Percentiles rank a stretch among this genome's conserved stretches.
Evolutionary conservation across 805 yeast species (phyloP).

Genomic region (Metschnikowia sp.): DNA sequence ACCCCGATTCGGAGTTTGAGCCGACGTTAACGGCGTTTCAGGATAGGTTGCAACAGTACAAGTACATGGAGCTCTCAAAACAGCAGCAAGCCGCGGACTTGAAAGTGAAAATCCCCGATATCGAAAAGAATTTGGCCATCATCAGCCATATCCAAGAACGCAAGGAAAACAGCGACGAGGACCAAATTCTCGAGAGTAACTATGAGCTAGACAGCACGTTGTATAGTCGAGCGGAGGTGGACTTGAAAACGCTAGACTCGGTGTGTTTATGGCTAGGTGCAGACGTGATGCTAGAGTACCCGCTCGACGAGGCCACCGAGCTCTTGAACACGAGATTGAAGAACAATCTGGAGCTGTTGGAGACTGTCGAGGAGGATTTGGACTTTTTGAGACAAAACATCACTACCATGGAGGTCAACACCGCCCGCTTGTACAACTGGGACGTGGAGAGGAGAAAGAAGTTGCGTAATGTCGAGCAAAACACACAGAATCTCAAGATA

Average conservation of each 20-base stretch:
- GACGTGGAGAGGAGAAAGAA: conserved; percentile 73
- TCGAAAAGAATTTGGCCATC: conserved; percentile 76
- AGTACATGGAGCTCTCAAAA: conserved; percentile 72
- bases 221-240: conserved; percentile 76
- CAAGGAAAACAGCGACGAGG: conserved; percentile 33
- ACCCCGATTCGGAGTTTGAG: conserved; percentile 63
- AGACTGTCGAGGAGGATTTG: conserved; percentile 73
- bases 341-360: conserved; percentile 57
- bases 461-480: conserved; percentile 30
- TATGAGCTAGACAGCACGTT: conserved; percentile 93
- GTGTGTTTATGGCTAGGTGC: conserved; percentile 98
- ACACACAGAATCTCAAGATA: conserved; percentile 26
- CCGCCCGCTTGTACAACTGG: conserved; percentile 89
- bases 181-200: conserved; percentile 53
- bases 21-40: conserved; percentile 71
- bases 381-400: conserved; percentile 84
- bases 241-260: conserved; percentile 47
- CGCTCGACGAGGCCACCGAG: conserved; percentile 79
- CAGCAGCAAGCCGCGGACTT: conserved; percentile 49
- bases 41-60: conserved; percentile 84
- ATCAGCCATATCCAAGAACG: conserved; percentile 57
- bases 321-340: conserved; percentile 60
- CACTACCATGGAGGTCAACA: conserved; percentile 96
- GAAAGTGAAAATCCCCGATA: conserved; percentile 82
- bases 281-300: conserved; percentile 93